A percentile compares a stretch with the other conserved stretches of the same genome.
Evolutionary conservation across 2,329 filamentous ascomycete genomes (phyloP).

Genomic region (Aureobasidium melanogenum): DNA sequence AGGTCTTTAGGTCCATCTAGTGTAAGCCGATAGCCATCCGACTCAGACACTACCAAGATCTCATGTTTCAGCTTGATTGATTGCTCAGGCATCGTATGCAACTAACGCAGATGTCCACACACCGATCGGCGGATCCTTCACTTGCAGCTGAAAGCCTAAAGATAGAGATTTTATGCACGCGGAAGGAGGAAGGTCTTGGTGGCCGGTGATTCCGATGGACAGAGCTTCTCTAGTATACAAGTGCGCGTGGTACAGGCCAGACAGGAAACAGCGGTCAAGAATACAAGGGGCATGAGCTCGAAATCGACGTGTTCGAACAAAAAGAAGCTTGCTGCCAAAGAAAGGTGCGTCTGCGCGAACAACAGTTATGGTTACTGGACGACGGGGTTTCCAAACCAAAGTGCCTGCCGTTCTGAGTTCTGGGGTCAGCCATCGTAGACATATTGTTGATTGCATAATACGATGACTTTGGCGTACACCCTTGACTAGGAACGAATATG

Average conservation of each 20-base stretch:
- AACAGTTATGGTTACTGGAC: not conserved
- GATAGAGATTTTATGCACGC: not conserved
- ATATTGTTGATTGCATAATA: not conserved
- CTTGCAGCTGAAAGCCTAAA: not conserved
- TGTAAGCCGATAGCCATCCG: not conserved
- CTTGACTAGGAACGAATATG: not conserved
- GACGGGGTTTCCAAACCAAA: not conserved
- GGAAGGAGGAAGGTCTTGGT: not conserved
- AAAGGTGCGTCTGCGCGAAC: not conserved
- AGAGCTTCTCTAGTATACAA: too few species aligned
- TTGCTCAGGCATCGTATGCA: not conserved
- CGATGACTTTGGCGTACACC: not conserved
- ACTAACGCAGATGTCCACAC: not conserved
- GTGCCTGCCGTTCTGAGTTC: not conserved
- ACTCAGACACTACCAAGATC: not conserved
- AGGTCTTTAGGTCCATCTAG: not conserved
- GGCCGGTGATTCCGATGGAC: too few species aligned
- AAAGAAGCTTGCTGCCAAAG: too few species aligned
- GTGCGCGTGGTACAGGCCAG: too few species aligned
- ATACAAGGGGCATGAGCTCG: not conserved
- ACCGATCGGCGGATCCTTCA: not conserved
- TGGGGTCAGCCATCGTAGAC: not conserved
- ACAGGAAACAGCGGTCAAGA: too few species aligned
- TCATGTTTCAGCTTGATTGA: not conserved
- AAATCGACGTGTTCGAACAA: too few species aligned